These are phyloP conservation scores for Yamadazyma akitaensis DNA, from an alignment of 805 yeast species.

Conservation along the genomic window DNA sequence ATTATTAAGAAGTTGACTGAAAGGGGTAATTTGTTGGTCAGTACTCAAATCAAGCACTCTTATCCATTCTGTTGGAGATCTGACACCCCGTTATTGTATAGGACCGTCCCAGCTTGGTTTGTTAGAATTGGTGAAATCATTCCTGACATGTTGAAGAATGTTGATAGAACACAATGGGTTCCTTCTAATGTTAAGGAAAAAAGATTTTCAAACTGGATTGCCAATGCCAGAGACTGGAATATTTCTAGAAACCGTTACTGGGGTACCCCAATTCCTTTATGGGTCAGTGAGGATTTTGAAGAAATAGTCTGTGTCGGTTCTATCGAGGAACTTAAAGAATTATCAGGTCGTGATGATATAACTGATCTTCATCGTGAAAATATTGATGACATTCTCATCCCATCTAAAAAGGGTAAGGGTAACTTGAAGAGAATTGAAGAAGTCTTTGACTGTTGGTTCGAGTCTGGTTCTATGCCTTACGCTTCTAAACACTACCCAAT, in stretches of 20 bases:
- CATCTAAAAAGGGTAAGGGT: constrained; percentile 88
- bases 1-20: constrained; percentile 84
- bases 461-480: constrained; percentile 98
- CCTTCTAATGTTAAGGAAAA: constrained; percentile 88
- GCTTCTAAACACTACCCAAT: constrained; percentile 97
- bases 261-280: constrained; percentile 99
- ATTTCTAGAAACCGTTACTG: constrained; percentile 97
- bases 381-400: constrained; percentile 90
- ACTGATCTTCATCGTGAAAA: constrained; percentile 92
- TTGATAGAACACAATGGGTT: constrained; percentile 90
- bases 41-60: constrained; percentile 86
- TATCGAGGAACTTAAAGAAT: constrained; percentile 75
- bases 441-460: constrained; percentile 99
- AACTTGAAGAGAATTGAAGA: constrained; percentile 86
- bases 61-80: constrained; percentile 99
- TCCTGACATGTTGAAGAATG: constrained; percentile 85
- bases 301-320: constrained; percentile 95
- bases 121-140: constrained; percentile 83
- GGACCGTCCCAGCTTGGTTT: constrained; percentile 99
- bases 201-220: constrained; percentile 96
- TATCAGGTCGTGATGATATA: constrained; percentile 78
- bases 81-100: constrained; percentile 93
- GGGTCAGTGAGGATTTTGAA: constrained; percentile 92
- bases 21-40: constrained; percentile 68
- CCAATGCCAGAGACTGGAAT: constrained; percentile 99